Percentiles rank a stretch among this genome's conserved stretches.
Evolutionary conservation across 768 basidiomycete species (phyloP).

Genomic region (Calocybe indica): DNA sequence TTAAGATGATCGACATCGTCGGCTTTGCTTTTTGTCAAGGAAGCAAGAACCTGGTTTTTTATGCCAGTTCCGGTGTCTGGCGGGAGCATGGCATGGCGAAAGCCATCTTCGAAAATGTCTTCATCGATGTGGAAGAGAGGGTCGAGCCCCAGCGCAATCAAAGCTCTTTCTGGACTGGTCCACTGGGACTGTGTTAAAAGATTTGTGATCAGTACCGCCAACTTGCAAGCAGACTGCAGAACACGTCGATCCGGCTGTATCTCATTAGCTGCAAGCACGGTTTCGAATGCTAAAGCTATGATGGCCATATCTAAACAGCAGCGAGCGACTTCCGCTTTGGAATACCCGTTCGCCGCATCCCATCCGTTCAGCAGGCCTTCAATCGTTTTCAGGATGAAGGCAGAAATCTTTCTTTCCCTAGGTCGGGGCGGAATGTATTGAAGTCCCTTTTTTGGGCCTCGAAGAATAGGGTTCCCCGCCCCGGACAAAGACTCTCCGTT

Average conservation of each 20-base stretch:
- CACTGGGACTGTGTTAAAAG: conserved; percentile 41
- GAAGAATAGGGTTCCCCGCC: conserved; percentile 2
- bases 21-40: conserved; percentile 17
- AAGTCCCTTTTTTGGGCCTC: conserved; percentile 9
- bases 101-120: conserved; percentile 16
- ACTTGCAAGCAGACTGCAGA: conserved; percentile 57
- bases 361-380: conserved; percentile 45
- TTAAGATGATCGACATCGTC: conserved; percentile 5
- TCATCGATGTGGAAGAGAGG: conserved; percentile 47
- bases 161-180: conserved; percentile 55
- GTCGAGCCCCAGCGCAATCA: conserved; percentile 62
- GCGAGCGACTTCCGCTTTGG: conserved; percentile 60
- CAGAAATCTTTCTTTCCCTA: conserved; percentile 57
- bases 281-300: conserved; percentile 63
- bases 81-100: conserved; percentile 40
- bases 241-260: conserved; percentile 51
- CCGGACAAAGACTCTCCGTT: neutral
- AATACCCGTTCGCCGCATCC: conserved; percentile 35
- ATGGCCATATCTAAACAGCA: conserved; percentile 66
- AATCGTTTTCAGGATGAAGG: conserved; percentile 58
- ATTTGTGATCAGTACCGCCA: conserved; percentile 29
- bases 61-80: conserved; percentile 55
- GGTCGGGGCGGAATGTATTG: conserved; percentile 42
- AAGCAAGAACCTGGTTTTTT: conserved; percentile 43
- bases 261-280: conserved; percentile 59